These are phyloP conservation scores for Mimosa pudica DNA, from an alignment of 306 rosid species.

Conservation along the genomic window DNA sequence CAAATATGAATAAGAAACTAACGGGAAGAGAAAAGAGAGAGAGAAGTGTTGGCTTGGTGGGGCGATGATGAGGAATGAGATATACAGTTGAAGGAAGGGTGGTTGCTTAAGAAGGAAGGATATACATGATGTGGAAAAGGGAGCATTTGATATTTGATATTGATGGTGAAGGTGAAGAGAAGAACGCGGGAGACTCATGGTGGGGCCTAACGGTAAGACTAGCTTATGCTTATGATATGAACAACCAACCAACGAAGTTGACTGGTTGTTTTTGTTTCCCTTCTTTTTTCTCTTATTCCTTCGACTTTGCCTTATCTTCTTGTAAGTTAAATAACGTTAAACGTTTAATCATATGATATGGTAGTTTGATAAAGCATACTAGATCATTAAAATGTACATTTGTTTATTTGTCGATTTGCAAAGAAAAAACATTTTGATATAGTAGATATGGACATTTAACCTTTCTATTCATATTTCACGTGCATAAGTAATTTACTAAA, in stretches of 20 bases:
- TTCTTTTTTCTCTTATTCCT: neutral
- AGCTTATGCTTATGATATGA: neutral
- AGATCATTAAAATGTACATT: no score
- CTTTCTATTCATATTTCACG: no score
- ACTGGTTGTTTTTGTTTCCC: neutral
- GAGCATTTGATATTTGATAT: no score
- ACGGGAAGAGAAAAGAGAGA: neutral
- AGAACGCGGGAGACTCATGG: neutral
- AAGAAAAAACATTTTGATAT: no score
- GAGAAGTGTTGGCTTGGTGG: no score
- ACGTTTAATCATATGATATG: no score
- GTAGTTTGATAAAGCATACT: no score
- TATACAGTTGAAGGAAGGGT: neutral
- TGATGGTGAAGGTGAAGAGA: neutral
- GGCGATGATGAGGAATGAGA: slow-evolving; percentile 10
- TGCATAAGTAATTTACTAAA: no score
- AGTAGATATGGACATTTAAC: no score
- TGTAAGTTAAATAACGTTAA: no score
- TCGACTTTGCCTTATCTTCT: neutral
- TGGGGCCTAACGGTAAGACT: neutral
- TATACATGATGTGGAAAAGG: neutral
- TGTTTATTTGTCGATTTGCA: neutral
- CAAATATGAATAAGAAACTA: neutral
- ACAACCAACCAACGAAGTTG: neutral
- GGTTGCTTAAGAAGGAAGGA: neutral